Evolutionary conservation across 371 early-diverging fungal genomes (phyloP), one percentile per base, ranked within the genome.

Genomic region (Blakeslea trispora): DNA sequence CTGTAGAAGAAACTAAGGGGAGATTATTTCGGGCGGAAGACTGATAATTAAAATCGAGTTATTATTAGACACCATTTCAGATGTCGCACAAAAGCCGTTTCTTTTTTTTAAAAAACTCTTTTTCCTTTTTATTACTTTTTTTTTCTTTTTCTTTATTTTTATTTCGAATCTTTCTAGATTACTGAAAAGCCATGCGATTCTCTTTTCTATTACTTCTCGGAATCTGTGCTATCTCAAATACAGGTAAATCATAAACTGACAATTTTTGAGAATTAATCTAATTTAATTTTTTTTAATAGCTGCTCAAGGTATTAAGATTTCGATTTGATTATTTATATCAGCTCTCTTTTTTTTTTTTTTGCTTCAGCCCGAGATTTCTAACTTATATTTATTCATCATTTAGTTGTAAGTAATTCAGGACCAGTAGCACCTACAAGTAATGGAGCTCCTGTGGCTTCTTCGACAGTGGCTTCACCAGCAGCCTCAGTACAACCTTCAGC

Each of bases 231-330:
- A 50, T 52, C 24, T 47, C 44, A 50, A 41, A 50, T 34, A 44
- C 60, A 24, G 55, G 41, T 48, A 64, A 59, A 17, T 24, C 42
- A 49, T 32, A 41, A 48, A 50, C 32, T 6, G 8, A 21, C 22
- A 15, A 13, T 2, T 21, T 18, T 32, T 28, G 37, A 18, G 39
- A 51, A 28, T n/a, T 3, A 7, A 50, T 34, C 37, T 28, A 40
- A 39, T 17, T 51, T n/a, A 51, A 49, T 23, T 54, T 22, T 22
- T 35, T 45, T 39, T 23, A 11, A 42, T 58, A 63, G 64, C 54
- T 42, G 53, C 64, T 47, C 64, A 63, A 59, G 64, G 64, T 63
- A 44, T 37, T 37, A 13, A n/a, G n/a, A n/a, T n/a, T n/a, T n/a
- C n/a, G n/a, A n/a, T n/a, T n/a, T n/a, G n/a, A n/a, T n/a, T n/a